phyloP scores from a whole-genome alignment of 768 basidiomycete species.

The Leccinum imitatum region DNA sequence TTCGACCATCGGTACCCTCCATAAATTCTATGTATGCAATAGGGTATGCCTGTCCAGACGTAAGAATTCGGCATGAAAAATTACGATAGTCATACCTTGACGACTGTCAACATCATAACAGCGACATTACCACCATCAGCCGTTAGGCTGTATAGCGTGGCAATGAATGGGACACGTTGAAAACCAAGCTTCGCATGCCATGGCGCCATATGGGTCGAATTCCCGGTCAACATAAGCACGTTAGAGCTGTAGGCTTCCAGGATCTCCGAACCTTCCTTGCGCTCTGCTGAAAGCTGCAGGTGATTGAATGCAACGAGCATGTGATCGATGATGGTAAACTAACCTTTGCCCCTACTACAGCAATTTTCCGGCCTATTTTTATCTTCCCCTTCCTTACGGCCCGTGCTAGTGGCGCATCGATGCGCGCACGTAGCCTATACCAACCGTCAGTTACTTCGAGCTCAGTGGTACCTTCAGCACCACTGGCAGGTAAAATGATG shows the following conservation, averaged over 20 bases:
- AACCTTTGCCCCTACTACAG: slow-evolving; percentile 77
- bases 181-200: slow-evolving; percentile 93
- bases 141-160: slow-evolving; percentile 76
- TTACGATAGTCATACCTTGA: slow-evolving; percentile 46
- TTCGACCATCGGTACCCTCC: slow-evolving; percentile 48
- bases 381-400: slow-evolving; percentile 69
- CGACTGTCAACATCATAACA: slow-evolving; percentile 70
- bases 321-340: slow-evolving; percentile 23
- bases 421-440: slow-evolving; percentile 79
- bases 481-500: slow-evolving; percentile 53
- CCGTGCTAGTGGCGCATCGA: slow-evolving; percentile 71
- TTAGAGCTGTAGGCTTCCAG: slow-evolving; percentile 75
- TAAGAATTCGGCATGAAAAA: not conserved
- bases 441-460: slow-evolving; percentile 97
- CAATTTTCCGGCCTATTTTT: slow-evolving; percentile 79
- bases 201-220: slow-evolving; percentile 79
- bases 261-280: slow-evolving; percentile 78
- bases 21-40: slow-evolving; percentile 77
- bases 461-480: slow-evolving; percentile 43
- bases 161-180: slow-evolving; percentile 59
- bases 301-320: not conserved
- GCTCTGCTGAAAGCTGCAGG: slow-evolving; percentile 61
- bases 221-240: slow-evolving; percentile 70
- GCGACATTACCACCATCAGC: slow-evolving; percentile 79
- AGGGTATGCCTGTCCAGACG: slow-evolving; percentile 54